Base-by-base conservation (phyloP, 78 protist genomes). In the Dictyostelium brefeldianum region DNA sequence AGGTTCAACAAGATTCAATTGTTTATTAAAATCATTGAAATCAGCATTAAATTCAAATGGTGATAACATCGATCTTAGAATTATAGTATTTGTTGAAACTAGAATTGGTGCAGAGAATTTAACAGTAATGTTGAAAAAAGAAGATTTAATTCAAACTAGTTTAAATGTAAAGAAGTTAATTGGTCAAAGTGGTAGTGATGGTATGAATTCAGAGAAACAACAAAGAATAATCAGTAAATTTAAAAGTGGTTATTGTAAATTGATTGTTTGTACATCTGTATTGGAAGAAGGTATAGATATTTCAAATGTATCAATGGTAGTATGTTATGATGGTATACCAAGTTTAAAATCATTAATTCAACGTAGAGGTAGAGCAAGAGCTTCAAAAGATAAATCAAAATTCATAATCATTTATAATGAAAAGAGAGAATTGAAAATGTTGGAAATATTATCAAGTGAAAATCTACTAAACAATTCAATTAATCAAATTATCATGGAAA, bases 241-340 rank as follows among this genome's bases (percentile, higher is more conserved):
- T 59, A 46, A 18, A 20, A 62, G 75, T 43, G 73, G 81, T 15
- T 14, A 59, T 17, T 57, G 75, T 27, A 51, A 51, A 9, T 36
- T 84, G 27, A 18, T 84, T 2, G 82, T 84, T 4, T 20, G 77
- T 8, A 84, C 92, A 7, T 43, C 20, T n/a, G 92, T 84, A 47
- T 27, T 84, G 15, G 82, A 84, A 27, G 92, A 84, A 15, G 92
- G 92, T 27, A 74, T 84, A 2, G 92, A 84, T 62, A 48, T 84
- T 17, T 20, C 20, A 8, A 18, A 20, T 43, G 74, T 81, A 27
- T 74, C 74, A 47, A 5, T 57, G 18, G 53, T 84, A 18, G 59
- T 84, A 47, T 84, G 92, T 27, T 84, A 43, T 27, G 83, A 84
- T 27, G 57, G 71, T 43, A 31, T 54, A 5, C 31, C 31, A 6